Evolutionary conservation across 257 asterid species (phyloP), one percentile per base, ranked within the genome.

Genomic region (Solanum etuberosum): DNA sequence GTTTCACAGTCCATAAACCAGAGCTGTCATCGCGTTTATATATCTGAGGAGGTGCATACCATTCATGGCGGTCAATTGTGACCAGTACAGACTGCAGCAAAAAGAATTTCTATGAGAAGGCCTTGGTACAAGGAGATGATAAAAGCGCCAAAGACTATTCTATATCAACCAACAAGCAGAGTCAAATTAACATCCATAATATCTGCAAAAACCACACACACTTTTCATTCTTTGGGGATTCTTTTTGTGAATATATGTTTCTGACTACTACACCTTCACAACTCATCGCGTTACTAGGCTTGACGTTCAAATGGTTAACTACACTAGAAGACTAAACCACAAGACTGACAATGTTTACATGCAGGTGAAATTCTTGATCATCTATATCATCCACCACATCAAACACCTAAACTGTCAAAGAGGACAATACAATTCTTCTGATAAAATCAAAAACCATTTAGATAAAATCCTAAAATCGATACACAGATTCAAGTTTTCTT

Each of bases 11-110:
- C 99, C 99, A 97, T 82, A 97, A 88, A 74, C 99, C 99, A 43
- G 99, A 92, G 89, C 92, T 88, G 90, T 96, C 99, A 90, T 96
- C 89, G 65, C 99, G 99, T 59, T 95, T 93, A 88, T 95, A 97
- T 89, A 94, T 90, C 85, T 92, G 98, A 81, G 99, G 99, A 84
- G 95, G 93, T 59, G 99, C 98, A 92, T 97, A 96, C 99, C 99
- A 97, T 90, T 97, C 99, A 89, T 96, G 99, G 86, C 99, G 97
- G 85, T 97, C 99, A 86, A 97, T 90, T 67, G 99, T 96, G 89
- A 97, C 98, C 87, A 97, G 94, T 87, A 95, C 99, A 91, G 99
- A 96, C 99, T 97, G 98, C 92, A 92, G 25, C 85, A 87, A 92
- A 73, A 87, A 51, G 31, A 40, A 40, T 13, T 32, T 46, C 89